These are phyloP conservation scores for Xylariales sp. DNA, from an alignment of 2,329 filamentous ascomycete genomes.

Conservation along the genomic window DNA sequence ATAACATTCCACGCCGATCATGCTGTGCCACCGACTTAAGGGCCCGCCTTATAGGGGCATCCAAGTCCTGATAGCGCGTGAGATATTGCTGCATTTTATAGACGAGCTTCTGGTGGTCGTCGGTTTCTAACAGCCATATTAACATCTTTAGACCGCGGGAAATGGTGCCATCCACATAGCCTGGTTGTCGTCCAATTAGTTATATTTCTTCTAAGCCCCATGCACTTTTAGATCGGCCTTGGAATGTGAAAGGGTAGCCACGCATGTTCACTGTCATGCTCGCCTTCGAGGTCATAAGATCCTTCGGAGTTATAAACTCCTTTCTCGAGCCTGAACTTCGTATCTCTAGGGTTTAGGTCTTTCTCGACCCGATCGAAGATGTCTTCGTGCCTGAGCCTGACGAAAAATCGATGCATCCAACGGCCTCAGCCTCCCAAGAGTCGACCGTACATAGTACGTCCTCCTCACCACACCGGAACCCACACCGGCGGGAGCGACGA, in stretches of 20 bases:
- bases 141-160: not conserved
- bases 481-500: too few species aligned
- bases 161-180: not conserved
- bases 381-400: conserved; percentile 10
- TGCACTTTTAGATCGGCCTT: not conserved
- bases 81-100: conserved; percentile 3
- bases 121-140: not conserved
- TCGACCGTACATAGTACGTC: too few species aligned
- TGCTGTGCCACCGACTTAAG: conserved; percentile 2
- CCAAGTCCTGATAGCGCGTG: not conserved
- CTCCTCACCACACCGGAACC: too few species aligned
- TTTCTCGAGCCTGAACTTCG: not conserved
- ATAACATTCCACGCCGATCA: conserved; percentile 2
- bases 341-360: not conserved
- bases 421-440: conserved; percentile 15
- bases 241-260: not conserved
- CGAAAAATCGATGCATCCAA: conserved; percentile 14
- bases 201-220: not conserved
- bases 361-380: conserved; percentile 6
- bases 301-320: conserved; percentile 1
- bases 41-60: not conserved
- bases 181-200: not conserved
- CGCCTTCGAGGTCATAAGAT: not conserved
- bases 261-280: not conserved
- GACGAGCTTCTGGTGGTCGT: not conserved